Evolutionary conservation across 1,284 basidiomycete genomes (phyloP).

Genomic region (Prillingera fragicola): DNA sequence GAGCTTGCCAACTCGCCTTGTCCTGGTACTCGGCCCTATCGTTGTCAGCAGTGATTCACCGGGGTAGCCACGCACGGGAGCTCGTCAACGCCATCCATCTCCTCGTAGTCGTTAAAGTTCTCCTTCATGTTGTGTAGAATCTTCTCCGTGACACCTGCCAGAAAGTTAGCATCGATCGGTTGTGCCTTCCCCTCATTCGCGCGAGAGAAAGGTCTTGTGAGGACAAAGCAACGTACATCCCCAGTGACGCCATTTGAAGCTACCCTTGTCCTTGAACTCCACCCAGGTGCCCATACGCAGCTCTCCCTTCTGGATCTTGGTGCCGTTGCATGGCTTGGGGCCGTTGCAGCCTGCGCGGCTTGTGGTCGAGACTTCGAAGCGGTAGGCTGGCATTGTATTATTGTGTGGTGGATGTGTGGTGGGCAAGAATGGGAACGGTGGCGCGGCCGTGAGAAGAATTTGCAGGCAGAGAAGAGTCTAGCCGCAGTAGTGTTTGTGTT

Average conservation of each 20-base stretch:
- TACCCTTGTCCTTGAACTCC: slow-evolving; percentile 64
- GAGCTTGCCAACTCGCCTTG: slow-evolving; percentile 29
- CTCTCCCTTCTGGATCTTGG: slow-evolving; percentile 63
- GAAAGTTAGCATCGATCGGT: slow-evolving; percentile 11
- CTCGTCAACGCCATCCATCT: slow-evolving; percentile 48
- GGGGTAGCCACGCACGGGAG: slow-evolving; percentile 26
- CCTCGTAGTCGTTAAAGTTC: slow-evolving; percentile 56
- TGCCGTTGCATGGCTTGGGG: slow-evolving; percentile 74
- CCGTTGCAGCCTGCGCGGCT: slow-evolving; percentile 76
- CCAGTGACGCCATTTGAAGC: slow-evolving; percentile 55
- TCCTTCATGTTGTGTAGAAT: slow-evolving; percentile 69
- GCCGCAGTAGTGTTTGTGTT: no score
- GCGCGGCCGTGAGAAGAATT: no score
- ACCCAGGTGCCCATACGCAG: slow-evolving; percentile 70
- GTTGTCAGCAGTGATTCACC: slow-evolving; percentile 7
- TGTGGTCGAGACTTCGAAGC: slow-evolving; percentile 56
- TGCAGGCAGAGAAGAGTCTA: no score
- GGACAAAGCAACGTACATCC: slow-evolving; percentile 36
- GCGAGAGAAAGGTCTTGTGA: not conserved
- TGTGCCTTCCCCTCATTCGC: not conserved
- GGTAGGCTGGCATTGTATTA: slow-evolving; percentile 50
- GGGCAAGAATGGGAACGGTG: no score
- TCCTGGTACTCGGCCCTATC: slow-evolving; percentile 49
- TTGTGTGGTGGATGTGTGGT: not conserved
- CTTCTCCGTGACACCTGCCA: slow-evolving; percentile 64